phyloP scores from a whole-genome alignment of 495 filamentous ascomycete genomes.

The Trichoderma erinaceum region DNA sequence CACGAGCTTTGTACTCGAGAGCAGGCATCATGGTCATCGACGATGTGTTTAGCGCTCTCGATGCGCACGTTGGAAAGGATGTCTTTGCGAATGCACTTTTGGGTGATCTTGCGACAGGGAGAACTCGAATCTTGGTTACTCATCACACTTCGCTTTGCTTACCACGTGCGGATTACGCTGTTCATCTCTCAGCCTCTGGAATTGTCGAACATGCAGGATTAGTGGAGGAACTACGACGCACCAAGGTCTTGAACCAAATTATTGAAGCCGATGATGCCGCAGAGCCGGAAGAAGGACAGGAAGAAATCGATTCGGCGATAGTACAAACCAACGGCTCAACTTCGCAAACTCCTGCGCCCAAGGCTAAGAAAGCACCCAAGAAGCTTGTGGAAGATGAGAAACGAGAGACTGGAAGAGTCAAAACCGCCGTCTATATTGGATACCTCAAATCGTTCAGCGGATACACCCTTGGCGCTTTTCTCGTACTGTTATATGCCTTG shows the following conservation, averaged over 20 bases:
- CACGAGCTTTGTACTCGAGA: constrained; percentile 63
- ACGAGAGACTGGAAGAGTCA: constrained; percentile 59
- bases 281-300: constrained; percentile 33
- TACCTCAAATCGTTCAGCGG: constrained; percentile 65
- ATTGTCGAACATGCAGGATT: constrained; percentile 54
- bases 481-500: constrained; percentile 43
- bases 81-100: constrained; percentile 46
- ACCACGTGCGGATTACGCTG: constrained; percentile 52
- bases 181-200: constrained; percentile 60
- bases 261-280: constrained; percentile 41
- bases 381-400: constrained; percentile 73
- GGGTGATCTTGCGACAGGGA: constrained; percentile 38
- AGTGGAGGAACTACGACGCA: constrained; percentile 49
- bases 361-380: constrained; percentile 35
- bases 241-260: constrained; percentile 51
- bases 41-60: constrained; percentile 61
- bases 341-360: not conserved
- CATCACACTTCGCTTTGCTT: constrained; percentile 51
- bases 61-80: constrained; percentile 44
- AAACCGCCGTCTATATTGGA: constrained; percentile 51
- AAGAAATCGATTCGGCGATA: not conserved
- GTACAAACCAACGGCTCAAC: not conserved
- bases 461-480: constrained; percentile 53
- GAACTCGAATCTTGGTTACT: constrained; percentile 49
- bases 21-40: constrained; percentile 61